Evolutionary conservation across 2,329 filamentous ascomycete genomes (phyloP).

Genomic region (Fusarium cyanostomum): DNA sequence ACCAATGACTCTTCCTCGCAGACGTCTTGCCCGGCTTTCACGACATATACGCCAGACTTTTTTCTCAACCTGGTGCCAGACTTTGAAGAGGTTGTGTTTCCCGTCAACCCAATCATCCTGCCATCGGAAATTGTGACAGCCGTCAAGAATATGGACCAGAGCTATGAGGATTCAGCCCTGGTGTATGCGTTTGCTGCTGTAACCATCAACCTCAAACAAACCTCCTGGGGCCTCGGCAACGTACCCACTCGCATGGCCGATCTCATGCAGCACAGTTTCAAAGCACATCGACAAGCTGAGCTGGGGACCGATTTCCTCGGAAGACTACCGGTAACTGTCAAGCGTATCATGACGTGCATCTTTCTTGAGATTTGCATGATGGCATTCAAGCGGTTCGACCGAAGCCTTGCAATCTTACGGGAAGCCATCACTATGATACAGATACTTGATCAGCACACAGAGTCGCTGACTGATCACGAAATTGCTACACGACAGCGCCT

Average conservation of each 20-base stretch:
- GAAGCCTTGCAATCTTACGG: constrained; percentile 59
- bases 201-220: constrained; percentile 50
- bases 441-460: constrained; percentile 24
- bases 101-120: constrained; percentile 49
- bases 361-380: constrained; percentile 64
- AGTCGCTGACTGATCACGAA: constrained; percentile 27
- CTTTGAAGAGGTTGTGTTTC: constrained; percentile 50
- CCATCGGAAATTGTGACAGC: constrained; percentile 45
- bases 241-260: constrained; percentile 45
- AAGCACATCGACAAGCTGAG: constrained; percentile 43
- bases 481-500: constrained; percentile 51
- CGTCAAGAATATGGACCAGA: constrained; percentile 47
- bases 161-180: constrained; percentile 48
- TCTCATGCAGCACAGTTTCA: constrained; percentile 38
- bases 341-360: constrained; percentile 58
- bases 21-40: constrained; percentile 13
- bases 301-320: constrained; percentile 44
- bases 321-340: constrained; percentile 52
- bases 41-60: constrained; percentile 44
- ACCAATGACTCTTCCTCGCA: constrained; percentile 16
- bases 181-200: constrained; percentile 50
- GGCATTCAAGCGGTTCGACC: constrained; percentile 58
- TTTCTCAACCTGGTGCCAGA: constrained; percentile 47
- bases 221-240: constrained; percentile 44
- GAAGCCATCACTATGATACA: constrained; percentile 55